Evolutionary conservation across 768 basidiomycete genomes (phyloP).

Genomic region (Collybiopsis confluens): DNA sequence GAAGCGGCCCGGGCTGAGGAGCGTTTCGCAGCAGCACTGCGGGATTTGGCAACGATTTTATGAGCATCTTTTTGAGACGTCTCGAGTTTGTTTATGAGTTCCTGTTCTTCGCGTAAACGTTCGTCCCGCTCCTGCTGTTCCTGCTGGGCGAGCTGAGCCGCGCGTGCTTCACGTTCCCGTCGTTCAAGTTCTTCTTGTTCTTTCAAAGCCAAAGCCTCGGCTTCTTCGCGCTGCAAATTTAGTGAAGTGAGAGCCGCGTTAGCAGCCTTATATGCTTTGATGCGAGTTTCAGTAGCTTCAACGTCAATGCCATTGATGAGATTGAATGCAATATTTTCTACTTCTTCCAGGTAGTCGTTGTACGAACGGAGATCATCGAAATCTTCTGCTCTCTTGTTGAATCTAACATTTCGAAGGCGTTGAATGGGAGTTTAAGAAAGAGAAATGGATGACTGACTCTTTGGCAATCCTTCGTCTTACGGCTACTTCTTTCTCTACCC

Average conservation of each 20-base stretch:
- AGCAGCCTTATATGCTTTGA: constrained; percentile 71
- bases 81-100: constrained; percentile 80
- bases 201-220: constrained; percentile 63
- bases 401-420: no score
- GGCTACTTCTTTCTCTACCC: constrained; percentile 92
- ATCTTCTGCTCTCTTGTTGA: constrained; percentile 92
- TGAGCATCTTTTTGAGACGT: constrained; percentile 68
- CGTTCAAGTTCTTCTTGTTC: constrained; percentile 82
- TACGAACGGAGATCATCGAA: constrained; percentile 76
- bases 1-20: constrained; percentile 50
- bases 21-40: constrained; percentile 60
- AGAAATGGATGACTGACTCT: constrained; percentile 51
- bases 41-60: constrained; percentile 65
- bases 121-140: constrained; percentile 30
- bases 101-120: constrained; percentile 61
- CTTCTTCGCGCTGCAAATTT: constrained; percentile 79
- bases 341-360: constrained; percentile 95
- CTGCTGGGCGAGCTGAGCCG: constrained; percentile 29
- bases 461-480: constrained; percentile 83
- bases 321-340: constrained; percentile 96
- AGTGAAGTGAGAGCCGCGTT: constrained; percentile 82
- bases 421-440: background rate
- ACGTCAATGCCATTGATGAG: constrained; percentile 88
- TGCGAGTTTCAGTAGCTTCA: constrained; percentile 75
- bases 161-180: constrained; percentile 61